phyloP scores from a whole-genome alignment of 116 monocot species.

The Phalaenopsis hybrid region DNA sequence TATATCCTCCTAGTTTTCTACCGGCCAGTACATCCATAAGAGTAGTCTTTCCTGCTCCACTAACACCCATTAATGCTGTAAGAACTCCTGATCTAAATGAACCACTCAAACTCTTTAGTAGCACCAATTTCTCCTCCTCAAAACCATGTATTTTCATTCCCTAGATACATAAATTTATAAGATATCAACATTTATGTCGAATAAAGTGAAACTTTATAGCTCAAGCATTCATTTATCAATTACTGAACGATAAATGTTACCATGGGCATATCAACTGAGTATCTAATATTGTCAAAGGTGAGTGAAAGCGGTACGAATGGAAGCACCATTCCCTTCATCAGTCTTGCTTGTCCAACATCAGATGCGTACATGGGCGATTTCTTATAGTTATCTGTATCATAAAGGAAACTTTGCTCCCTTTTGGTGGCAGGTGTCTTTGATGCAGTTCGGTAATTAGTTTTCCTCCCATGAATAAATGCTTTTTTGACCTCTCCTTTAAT shows the following conservation, averaged over 20 bases:
- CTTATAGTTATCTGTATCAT: not conserved
- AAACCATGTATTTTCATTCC: slow-evolving; percentile 32
- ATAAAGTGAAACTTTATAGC: not conserved
- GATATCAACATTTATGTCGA: not conserved
- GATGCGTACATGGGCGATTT: not conserved
- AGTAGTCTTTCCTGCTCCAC: slow-evolving; percentile 4
- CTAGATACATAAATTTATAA: slow-evolving; percentile 12
- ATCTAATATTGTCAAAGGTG: slow-evolving; percentile 24
- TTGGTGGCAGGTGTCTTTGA: not conserved
- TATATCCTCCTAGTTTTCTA: slow-evolving; percentile 1
- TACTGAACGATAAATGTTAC: slow-evolving; percentile 4
- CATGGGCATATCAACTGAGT: slow-evolving; percentile 33
- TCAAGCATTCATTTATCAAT: not conserved
- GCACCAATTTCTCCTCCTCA: not conserved
- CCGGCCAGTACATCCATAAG: slow-evolving; percentile 9
- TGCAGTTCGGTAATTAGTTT: not conserved
- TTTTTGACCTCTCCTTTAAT: not conserved
- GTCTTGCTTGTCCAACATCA: not conserved
- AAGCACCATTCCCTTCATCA: slow-evolving; percentile 32
- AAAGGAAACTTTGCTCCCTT: not conserved
- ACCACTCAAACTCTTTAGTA: slow-evolving; percentile 30
- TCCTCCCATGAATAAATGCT: not conserved
- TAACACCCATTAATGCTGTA: not conserved
- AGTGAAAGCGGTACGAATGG: slow-evolving; percentile 27
- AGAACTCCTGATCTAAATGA: slow-evolving; percentile 29